Evolutionary conservation across 805 yeast genomes (phyloP).

Genomic region (Schwanniomyces vanrijiae): DNA sequence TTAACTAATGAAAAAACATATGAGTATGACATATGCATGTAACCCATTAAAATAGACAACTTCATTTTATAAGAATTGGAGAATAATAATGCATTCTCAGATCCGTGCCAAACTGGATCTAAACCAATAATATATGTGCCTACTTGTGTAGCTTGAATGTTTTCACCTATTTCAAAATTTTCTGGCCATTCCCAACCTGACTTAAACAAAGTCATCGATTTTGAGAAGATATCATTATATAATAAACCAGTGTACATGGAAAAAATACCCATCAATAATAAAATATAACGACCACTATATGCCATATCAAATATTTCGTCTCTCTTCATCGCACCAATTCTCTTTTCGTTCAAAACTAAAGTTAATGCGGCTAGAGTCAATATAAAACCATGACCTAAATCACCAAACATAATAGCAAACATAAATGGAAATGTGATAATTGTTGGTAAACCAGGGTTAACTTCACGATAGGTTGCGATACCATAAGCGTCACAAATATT

Average conservation of each 20-base stretch:
- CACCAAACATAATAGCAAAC: conserved; percentile 99
- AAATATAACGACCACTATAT: conserved; percentile 85
- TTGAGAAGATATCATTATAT: conserved; percentile 92
- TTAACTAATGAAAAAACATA: conserved; percentile 83
- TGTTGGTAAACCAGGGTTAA: conserved; percentile 94
- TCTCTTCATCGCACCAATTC: conserved; percentile 65
- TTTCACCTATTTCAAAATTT: conserved; percentile 64
- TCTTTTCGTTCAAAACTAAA: conserved; percentile 72
- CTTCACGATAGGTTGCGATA: conserved; percentile 87
- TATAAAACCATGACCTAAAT: conserved; percentile 91
- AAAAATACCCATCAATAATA: conserved; percentile 88
- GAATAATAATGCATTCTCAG: conserved; percentile 87
- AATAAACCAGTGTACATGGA: conserved; percentile 94
- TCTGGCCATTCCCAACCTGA: conserved; percentile 96
- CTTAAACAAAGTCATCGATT: conserved; percentile 81
- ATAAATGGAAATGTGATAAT: conserved; percentile 95
- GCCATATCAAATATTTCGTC: conserved; percentile 98
- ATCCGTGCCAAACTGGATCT: conserved; percentile 96
- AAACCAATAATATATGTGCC: conserved; percentile 83
- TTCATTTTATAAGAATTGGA: conserved; percentile 98
- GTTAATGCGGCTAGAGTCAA: conserved; percentile 69
- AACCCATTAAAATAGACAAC: conserved; percentile 91
- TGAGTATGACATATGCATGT: conserved; percentile 90
- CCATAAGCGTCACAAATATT: conserved; percentile 95
- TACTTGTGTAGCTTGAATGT: conserved; percentile 61